Conservation (phyloP, 306 rosid species). For the Echinosophora koreensis region DNA sequence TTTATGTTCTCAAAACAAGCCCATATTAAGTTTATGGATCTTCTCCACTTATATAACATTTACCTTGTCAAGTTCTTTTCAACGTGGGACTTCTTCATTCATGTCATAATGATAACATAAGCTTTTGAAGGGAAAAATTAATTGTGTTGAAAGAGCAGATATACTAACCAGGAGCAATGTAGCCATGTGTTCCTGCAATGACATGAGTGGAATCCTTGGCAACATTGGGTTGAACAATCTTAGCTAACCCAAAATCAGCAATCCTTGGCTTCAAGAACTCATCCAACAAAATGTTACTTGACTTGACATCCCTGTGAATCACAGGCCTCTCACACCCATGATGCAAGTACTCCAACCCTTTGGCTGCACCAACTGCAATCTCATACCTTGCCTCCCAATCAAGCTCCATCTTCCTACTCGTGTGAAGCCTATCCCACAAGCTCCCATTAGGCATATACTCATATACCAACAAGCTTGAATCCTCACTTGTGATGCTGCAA, state of each 20-base stretch:
- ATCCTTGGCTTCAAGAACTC: conserved; percentile 89
- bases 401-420: conserved; percentile 69
- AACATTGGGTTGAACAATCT: conserved; percentile 64
- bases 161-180: conserved; percentile 91
- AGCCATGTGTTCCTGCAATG: conserved; percentile 92
- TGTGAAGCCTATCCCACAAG: conserved; percentile 88
- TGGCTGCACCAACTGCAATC: conserved; percentile 86
- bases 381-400: conserved; percentile 92
- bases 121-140: not conserved
- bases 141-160: not conserved
- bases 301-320: conserved; percentile 90
- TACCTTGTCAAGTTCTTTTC: too few species aligned
- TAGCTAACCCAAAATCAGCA: conserved; percentile 94
- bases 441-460: conserved; percentile 90
- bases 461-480: conserved; percentile 87
- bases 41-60: too few species aligned
- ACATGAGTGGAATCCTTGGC: conserved; percentile 72
- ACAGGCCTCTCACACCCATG: conserved; percentile 84
- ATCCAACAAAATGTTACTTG: conserved; percentile 90
- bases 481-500: conserved; percentile 91
- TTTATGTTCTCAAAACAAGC: too few species aligned
- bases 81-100: too few species aligned
- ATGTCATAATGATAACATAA: not conserved
- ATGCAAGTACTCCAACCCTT: conserved; percentile 92
- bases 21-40: too few species aligned